phyloP scores from a whole-genome alignment of 805 yeast genomes.

The Kazachstania taianensis region DNA sequence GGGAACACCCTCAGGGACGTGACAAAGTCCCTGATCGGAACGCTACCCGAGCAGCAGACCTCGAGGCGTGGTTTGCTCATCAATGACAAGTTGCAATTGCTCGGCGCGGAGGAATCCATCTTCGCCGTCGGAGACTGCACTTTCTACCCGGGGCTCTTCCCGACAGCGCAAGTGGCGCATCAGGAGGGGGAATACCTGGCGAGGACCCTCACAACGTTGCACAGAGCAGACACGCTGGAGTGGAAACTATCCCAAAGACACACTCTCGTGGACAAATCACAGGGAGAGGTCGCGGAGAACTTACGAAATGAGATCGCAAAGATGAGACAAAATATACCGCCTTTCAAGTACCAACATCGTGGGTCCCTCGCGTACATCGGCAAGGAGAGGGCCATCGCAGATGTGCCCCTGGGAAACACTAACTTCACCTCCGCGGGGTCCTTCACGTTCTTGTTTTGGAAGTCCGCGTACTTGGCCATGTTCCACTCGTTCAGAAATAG shows the following conservation, averaged over 20 bases:
- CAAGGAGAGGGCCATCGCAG: conserved; percentile 88
- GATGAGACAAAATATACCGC: conserved; percentile 36
- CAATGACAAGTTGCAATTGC: conserved; percentile 69
- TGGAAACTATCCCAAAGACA: conserved; percentile 26
- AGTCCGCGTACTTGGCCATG: conserved; percentile 88
- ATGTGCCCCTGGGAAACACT: conserved; percentile 58
- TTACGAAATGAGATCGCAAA: conserved; percentile 37
- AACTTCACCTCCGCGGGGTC: conserved; percentile 77
- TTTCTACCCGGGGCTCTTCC: conserved; percentile 74
- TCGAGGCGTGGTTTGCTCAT: conserved; percentile 87
- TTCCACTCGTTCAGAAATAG: conserved; percentile 82
- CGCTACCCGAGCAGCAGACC: conserved; percentile 65
- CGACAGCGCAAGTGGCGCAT: conserved; percentile 96
- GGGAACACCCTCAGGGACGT: conserved; percentile 87
- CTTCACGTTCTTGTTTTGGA: conserved; percentile 86
- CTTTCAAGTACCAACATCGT: conserved; percentile 76
- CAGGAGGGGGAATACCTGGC: conserved; percentile 86
- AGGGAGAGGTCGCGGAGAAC: conserved; percentile 31
- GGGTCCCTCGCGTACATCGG: conserved; percentile 95
- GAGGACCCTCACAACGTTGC: conserved; percentile 51
- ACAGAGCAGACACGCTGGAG: conserved; percentile 46
- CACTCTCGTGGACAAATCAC: conserved; percentile 2
- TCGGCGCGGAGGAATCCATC: conserved; percentile 67
- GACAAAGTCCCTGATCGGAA: conserved; percentile 52
- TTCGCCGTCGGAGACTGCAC: conserved; percentile 95